Evolutionary conservation across 2,329 filamentous ascomycete species (phyloP).

Genomic region (Trichoderma hamatum): DNA sequence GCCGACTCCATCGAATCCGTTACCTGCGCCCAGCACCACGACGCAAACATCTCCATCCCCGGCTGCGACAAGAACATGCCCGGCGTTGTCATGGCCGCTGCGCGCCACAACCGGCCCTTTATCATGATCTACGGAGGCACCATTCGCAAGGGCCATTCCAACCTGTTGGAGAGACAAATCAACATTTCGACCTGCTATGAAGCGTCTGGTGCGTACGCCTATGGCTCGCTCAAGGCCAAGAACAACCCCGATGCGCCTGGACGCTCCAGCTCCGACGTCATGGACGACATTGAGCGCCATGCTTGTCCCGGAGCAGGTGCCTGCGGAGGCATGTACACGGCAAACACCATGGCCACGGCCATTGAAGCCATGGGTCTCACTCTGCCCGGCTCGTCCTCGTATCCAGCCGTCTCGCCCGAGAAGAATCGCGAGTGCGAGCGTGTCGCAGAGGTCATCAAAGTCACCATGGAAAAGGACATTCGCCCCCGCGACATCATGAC

Average conservation of each 20-base stretch:
- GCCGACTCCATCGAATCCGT: slow-evolving; percentile 93
- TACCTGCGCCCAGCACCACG: slow-evolving; percentile 88
- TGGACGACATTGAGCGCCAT: slow-evolving; percentile 79
- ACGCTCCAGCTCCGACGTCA: slow-evolving; percentile 73
- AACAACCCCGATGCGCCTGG: slow-evolving; percentile 62
- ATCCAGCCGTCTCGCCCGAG: slow-evolving; percentile 76
- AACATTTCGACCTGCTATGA: slow-evolving; percentile 92
- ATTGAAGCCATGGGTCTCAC: slow-evolving; percentile 89
- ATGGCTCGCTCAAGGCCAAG: slow-evolving; percentile 74
- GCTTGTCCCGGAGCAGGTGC: slow-evolving; percentile 68
- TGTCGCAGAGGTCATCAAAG: slow-evolving; percentile 74
- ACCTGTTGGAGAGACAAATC: slow-evolving; percentile 74
- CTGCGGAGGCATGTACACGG: slow-evolving; percentile 86
- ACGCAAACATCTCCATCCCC: slow-evolving; percentile 90
- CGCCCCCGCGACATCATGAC: slow-evolving; percentile 79
- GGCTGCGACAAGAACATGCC: slow-evolving; percentile 99
- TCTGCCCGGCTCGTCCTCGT: slow-evolving; percentile 81
- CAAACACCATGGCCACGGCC: slow-evolving; percentile 87
- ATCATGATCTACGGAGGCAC: slow-evolving; percentile 96
- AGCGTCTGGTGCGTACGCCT: slow-evolving; percentile 79
- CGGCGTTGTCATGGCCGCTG: slow-evolving; percentile 86
- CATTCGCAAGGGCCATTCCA: slow-evolving; percentile 83
- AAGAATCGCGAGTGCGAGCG: slow-evolving; percentile 87
- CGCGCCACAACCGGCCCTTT: slow-evolving; percentile 86
- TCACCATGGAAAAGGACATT: slow-evolving; percentile 81